Percentiles rank a stretch among this genome's conserved stretches.
Evolutionary conservation across 176 grass and related monocot genomes (phyloP).

Genomic region (Luzula sylvatica): DNA sequence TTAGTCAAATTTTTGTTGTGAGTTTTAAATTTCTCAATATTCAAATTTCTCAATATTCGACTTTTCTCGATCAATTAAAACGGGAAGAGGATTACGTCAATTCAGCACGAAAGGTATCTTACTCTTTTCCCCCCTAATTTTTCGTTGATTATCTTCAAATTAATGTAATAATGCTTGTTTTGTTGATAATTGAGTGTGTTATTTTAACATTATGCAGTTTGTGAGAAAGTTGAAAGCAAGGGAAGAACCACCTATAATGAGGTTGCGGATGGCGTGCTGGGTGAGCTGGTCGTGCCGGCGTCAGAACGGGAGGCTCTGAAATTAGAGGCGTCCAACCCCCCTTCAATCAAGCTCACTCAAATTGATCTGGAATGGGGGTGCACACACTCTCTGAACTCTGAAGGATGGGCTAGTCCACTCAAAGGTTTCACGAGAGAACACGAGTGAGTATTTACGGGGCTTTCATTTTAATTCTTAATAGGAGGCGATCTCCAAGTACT

Average conservation of each 20-base stretch:
- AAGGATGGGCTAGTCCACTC: slow-evolving; percentile 90
- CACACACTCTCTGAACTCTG: slow-evolving; percentile 72
- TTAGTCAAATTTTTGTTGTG: no score
- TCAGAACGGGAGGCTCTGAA: slow-evolving; percentile 23
- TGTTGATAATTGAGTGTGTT: not conserved
- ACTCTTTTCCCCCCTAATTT: no score
- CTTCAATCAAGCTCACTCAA: slow-evolving; percentile 22
- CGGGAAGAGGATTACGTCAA: slow-evolving; percentile 84
- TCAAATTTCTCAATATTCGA: no score
- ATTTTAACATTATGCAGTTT: slow-evolving; percentile 44
- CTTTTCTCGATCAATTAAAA: no score
- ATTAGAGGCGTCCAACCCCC: slow-evolving; percentile 39
- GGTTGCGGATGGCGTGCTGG: slow-evolving; percentile 61
- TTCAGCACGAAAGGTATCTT: slow-evolving; percentile 93
- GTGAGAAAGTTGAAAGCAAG: slow-evolving; percentile 99
- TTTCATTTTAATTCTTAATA: slow-evolving; percentile 89
- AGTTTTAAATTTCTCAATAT: no score
- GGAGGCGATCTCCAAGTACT: slow-evolving; percentile 88
- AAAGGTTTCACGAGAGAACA: slow-evolving; percentile 79
- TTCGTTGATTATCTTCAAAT: no score
- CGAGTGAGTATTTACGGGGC: slow-evolving; percentile 80
- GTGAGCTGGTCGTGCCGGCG: slow-evolving; percentile 33
- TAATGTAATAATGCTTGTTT: not conserved
- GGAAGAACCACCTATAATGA: slow-evolving; percentile 99
- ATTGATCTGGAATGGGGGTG: slow-evolving; percentile 88